Percentiles rank a stretch among this genome's conserved stretches.
Conservation (phyloP, 768 basidiomycete genomes). For the Leccinum ochraceum region DNA sequence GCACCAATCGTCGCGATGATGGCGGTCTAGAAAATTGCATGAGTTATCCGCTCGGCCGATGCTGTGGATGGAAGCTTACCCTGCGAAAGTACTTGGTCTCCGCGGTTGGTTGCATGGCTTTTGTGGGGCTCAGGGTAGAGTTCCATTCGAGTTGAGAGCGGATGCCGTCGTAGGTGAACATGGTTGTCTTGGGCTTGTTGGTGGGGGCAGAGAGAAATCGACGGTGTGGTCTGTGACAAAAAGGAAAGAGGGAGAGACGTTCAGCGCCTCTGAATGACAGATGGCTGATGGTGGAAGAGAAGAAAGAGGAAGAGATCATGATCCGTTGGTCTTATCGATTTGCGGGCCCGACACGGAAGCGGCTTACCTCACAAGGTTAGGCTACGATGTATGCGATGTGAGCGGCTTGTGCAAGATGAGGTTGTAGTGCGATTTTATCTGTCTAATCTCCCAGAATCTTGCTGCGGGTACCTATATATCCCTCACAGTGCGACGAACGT, state of each 20-base stretch:
- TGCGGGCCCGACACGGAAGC: neutral
- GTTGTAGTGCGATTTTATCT: conserved; percentile 13
- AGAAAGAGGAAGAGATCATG: conserved; percentile 11
- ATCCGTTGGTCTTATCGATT: conserved; percentile 19
- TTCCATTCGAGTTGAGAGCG: conserved; percentile 93
- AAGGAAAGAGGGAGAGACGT: conserved; percentile 7
- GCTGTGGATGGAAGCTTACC: conserved; percentile 45
- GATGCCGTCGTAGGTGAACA: conserved; percentile 61
- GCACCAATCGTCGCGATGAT: conserved; percentile 98
- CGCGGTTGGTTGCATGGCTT: conserved; percentile 69
- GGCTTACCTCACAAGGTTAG: conserved; percentile 25
- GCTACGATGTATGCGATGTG: conserved; percentile 10
- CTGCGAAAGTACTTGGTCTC: conserved; percentile 89
- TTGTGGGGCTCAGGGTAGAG: conserved; percentile 73
- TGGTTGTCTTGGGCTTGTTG: conserved; percentile 25
- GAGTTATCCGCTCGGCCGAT: neutral
- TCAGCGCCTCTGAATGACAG: conserved; percentile 16
- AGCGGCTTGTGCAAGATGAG: conserved; percentile 1
- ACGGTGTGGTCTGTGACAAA: conserved; percentile 11
- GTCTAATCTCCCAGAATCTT: neutral
- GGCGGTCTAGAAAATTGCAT: conserved; percentile 63
- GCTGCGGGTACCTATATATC: neutral
- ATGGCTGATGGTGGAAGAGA: conserved; percentile 20
- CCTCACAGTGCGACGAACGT: conserved; percentile 29
- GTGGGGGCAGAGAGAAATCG: conserved; percentile 11